A percentile compares a stretch with the other conserved stretches of the same genome.
Conservation (phyloP, 305 asterid species). For the Euphrasia arctica region DNA sequence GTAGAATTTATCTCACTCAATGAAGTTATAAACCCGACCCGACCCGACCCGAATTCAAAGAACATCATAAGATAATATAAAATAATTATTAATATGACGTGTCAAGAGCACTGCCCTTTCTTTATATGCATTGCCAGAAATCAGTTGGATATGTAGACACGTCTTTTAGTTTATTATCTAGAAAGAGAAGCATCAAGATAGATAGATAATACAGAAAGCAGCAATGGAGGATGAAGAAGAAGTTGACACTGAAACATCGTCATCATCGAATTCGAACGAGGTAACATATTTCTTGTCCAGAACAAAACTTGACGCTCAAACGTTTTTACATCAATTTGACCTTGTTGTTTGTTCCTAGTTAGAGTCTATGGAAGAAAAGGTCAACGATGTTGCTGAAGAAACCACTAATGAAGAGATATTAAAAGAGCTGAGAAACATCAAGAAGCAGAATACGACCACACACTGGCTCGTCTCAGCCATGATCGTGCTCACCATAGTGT, state of each 20-base stretch:
- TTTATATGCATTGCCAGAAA: background rate
- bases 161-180: background rate
- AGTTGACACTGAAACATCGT: slow-evolving; percentile 7
- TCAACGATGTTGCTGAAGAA: background rate
- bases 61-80: too few relatives aligned
- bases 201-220: slow-evolving; percentile 34
- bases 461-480: slow-evolving; percentile 63
- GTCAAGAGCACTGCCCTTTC: slow-evolving; percentile 21
- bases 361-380: slow-evolving; percentile 34
- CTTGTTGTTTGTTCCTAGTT: slow-evolving; percentile 26
- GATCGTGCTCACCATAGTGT: slow-evolving; percentile 60
- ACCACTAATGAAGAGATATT: slow-evolving; percentile 36
- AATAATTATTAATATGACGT: slow-evolving; percentile 17
- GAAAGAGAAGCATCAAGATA: slow-evolving; percentile 21
- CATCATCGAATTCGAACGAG: slow-evolving; percentile 31
- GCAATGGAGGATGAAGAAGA: slow-evolving; percentile 33
- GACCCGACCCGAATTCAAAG: too few relatives aligned
- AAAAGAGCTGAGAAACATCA: slow-evolving; percentile 54
- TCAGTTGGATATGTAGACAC: background rate
- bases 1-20: background rate
- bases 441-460: slow-evolving; percentile 65
- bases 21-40: too few relatives aligned
- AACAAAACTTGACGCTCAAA: background rate
- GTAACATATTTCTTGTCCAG: slow-evolving; percentile 20
- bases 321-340: background rate